These are phyloP conservation scores for Thelonectria rubi DNA, from an alignment of 2,329 filamentous ascomycete species.

Conservation along the genomic window DNA sequence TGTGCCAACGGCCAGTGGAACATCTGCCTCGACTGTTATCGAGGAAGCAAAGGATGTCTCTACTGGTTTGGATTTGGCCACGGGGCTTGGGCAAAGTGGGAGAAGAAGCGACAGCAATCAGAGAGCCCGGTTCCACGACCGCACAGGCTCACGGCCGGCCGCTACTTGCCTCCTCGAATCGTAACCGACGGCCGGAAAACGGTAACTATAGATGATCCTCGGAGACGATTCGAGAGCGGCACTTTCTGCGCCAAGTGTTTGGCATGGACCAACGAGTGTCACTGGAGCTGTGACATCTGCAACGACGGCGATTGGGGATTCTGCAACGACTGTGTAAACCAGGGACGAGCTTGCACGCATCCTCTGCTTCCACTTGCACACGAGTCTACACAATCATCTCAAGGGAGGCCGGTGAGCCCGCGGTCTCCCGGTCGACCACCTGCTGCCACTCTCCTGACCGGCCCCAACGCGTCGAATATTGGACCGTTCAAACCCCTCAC, in stretches of 20 bases:
- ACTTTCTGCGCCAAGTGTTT: conserved; percentile 85
- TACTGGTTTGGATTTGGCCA: conserved; percentile 91
- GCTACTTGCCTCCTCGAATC: conserved; percentile 63
- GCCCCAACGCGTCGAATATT: conserved; percentile 56
- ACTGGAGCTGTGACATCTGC: conserved; percentile 88
- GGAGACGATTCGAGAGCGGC: conserved; percentile 75
- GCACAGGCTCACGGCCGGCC: conserved; percentile 67
- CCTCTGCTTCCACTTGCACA: conserved; percentile 80
- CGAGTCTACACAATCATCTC: conserved; percentile 50
- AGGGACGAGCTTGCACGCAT: conserved; percentile 83
- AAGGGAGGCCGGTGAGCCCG: conserved; percentile 51
- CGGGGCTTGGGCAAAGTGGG: conserved; percentile 74
- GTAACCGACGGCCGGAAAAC: conserved; percentile 65
- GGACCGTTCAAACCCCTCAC: conserved; percentile 72
- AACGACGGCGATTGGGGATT: conserved; percentile 96
- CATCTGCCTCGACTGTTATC: conserved; percentile 84
- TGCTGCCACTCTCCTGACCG: conserved; percentile 59
- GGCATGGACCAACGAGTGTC: conserved; percentile 80
- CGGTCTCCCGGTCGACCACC: conserved; percentile 56
- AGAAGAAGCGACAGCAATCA: conserved; percentile 56
- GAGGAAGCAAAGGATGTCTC: conserved; percentile 77
- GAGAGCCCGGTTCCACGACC: conserved; percentile 56
- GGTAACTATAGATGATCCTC: conserved; percentile 73
- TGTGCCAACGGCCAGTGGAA: conserved; percentile 80
- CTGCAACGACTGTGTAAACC: conserved; percentile 87